Conservation (phyloP, 805 yeast species). For the Suhomyces prunicola region DNA sequence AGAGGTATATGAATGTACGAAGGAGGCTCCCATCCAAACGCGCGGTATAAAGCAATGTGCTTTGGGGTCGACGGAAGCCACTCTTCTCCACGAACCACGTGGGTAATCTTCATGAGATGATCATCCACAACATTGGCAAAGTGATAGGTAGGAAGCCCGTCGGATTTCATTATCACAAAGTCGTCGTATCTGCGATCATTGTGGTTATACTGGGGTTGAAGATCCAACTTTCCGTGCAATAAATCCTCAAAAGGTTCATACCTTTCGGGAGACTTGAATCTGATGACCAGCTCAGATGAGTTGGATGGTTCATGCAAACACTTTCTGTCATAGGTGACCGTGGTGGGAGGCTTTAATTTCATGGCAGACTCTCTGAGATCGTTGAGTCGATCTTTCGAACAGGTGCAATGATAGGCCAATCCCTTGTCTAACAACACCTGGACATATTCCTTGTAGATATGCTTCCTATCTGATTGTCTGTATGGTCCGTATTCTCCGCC, state of each 20-base stretch:
- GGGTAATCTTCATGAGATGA: slow-evolving; percentile 87
- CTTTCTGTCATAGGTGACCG: slow-evolving; percentile 86
- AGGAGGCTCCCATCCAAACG: slow-evolving; percentile 86
- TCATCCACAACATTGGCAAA: slow-evolving; percentile 96
- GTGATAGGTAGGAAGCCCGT: slow-evolving; percentile 93
- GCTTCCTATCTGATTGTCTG: slow-evolving; percentile 76
- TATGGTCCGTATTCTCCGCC: slow-evolving; percentile 69
- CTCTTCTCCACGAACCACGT: slow-evolving; percentile 95
- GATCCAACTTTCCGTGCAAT: slow-evolving; percentile 70
- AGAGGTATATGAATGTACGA: slow-evolving; percentile 85
- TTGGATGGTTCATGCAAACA: slow-evolving; percentile 50
- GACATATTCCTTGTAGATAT: slow-evolving; percentile 62
- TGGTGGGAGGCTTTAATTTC: slow-evolving; percentile 78
- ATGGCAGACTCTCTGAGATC: slow-evolving; percentile 69
- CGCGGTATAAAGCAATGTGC: slow-evolving; percentile 80
- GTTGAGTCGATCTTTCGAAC: slow-evolving; percentile 75
- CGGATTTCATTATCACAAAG: slow-evolving; percentile 86
- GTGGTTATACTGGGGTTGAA: slow-evolving; percentile 75
- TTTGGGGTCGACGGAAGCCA: slow-evolving; percentile 97
- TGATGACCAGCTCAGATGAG: slow-evolving; percentile 39
- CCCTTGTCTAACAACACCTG: slow-evolving; percentile 58
- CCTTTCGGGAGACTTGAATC: slow-evolving; percentile 71
- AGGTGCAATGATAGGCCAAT: slow-evolving; percentile 81
- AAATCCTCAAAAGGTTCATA: slow-evolving; percentile 71
- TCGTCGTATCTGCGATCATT: slow-evolving; percentile 82